Conservation (phyloP, 1,284 basidiomycete species). For the Melampsora larici-populina region DNA sequence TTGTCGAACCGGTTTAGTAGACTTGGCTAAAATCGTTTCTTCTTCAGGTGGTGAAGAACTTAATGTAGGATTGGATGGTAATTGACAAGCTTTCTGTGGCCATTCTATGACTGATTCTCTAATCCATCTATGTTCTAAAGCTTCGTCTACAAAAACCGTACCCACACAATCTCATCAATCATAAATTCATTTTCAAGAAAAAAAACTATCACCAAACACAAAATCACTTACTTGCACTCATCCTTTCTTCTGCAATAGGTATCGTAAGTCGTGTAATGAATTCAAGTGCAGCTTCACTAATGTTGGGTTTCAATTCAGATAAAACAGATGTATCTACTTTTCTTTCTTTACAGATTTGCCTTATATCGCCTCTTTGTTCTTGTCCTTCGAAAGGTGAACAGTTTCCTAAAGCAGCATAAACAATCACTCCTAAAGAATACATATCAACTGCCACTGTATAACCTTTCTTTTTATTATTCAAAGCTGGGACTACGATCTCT, state of each 20-base stretch:
- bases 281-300: background rate
- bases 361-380: background rate
- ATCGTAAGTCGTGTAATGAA: background rate
- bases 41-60: too few relatives aligned
- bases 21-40: too few relatives aligned
- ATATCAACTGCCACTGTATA: background rate
- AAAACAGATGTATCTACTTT: background rate
- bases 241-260: background rate
- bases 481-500: background rate
- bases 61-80: background rate
- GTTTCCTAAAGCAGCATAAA: constrained; percentile 2
- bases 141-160: background rate
- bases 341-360: background rate
- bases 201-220: background rate
- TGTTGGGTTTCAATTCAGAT: background rate
- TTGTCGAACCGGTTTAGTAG: too few relatives aligned
- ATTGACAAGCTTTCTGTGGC: background rate
- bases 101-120: background rate
- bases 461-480: background rate
- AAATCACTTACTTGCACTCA: background rate
- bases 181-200: background rate
- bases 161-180: background rate
- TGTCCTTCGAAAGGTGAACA: background rate
- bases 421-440: background rate
- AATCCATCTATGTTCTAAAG: background rate